Evolutionary conservation across 192 early-diverging fungal genomes (phyloP).

Genomic region (Umbelopsis sp.): DNA sequence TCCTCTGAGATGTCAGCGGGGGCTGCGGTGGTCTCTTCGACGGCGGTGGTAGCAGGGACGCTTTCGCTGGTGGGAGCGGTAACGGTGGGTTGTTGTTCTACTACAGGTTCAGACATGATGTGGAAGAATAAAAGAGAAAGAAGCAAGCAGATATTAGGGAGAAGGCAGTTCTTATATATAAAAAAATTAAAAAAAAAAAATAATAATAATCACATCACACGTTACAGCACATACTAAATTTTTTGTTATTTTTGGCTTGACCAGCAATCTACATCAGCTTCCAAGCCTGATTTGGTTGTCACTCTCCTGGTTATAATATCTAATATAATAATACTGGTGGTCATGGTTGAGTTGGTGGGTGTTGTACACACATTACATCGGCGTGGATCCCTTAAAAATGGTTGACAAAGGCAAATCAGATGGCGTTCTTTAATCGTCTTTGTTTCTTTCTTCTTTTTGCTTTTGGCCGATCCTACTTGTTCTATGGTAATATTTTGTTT

Average conservation of each 20-base stretch:
- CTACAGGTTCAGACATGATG: constrained; percentile 10
- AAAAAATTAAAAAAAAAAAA: background rate
- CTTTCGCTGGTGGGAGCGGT: background rate
- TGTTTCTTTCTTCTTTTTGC: no score
- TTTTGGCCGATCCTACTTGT: no score
- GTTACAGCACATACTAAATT: background rate
- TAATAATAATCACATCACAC: constrained; percentile 2
- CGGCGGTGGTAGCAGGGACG: constrained; percentile 14
- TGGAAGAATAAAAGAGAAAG: background rate
- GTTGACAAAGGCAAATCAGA: no score
- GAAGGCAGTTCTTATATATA: background rate
- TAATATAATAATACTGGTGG: background rate
- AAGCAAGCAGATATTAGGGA: constrained; percentile 18
- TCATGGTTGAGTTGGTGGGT: background rate
- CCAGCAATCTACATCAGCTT: constrained; percentile 1
- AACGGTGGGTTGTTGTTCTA: constrained; percentile 11
- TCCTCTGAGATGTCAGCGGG: background rate
- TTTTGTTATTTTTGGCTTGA: constrained; percentile 11
- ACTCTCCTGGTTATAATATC: background rate
- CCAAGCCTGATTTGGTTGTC: constrained; percentile 19
- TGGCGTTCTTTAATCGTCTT: no score
- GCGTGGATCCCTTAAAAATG: no score
- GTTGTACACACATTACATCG: background rate
- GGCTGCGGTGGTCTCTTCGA: background rate
- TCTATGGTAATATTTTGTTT: no score